Percentiles rank a stretch among this genome's conserved stretches.
Evolutionary conservation across 345 rosid species (phyloP).

Genomic region (Murraya koenigii): DNA sequence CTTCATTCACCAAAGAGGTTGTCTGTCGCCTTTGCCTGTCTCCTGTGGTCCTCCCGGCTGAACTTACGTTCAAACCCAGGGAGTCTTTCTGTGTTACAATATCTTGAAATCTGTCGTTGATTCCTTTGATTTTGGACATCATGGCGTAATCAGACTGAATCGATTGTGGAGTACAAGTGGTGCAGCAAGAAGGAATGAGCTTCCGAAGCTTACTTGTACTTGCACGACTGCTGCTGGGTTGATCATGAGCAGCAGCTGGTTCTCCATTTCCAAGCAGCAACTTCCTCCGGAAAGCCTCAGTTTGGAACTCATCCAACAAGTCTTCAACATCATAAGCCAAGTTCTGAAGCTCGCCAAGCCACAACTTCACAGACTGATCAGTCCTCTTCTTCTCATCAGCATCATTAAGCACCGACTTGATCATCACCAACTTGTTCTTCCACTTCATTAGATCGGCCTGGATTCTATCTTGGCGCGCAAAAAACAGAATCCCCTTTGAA

Average conservation of each 20-base stretch:
- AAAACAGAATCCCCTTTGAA: fast-evolving
- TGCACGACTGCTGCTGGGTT: background rate
- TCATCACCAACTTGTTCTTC: fast-evolving
- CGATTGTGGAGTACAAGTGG: background rate
- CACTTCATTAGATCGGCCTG: no score
- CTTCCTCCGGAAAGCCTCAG: no score
- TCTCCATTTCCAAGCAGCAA: no score
- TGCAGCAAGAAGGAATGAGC: background rate
- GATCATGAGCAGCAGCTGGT: background rate
- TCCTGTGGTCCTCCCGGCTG: background rate
- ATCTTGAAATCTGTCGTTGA: background rate
- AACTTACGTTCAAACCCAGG: background rate
- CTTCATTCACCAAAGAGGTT: conserved; percentile 10
- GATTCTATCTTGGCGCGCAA: no score
- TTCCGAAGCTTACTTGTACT: background rate
- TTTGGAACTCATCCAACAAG: no score
- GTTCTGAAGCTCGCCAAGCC: no score
- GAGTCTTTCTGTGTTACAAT: background rate
- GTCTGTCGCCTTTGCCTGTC: background rate
- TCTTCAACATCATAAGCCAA: no score
- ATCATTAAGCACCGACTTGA: no score
- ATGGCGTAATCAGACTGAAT: background rate
- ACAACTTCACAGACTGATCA: no score
- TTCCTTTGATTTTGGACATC: background rate
- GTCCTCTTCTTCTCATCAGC: no score